Evolutionary conservation across 306 rosid genomes (phyloP).

Genomic region (Datisca glomerata): DNA sequence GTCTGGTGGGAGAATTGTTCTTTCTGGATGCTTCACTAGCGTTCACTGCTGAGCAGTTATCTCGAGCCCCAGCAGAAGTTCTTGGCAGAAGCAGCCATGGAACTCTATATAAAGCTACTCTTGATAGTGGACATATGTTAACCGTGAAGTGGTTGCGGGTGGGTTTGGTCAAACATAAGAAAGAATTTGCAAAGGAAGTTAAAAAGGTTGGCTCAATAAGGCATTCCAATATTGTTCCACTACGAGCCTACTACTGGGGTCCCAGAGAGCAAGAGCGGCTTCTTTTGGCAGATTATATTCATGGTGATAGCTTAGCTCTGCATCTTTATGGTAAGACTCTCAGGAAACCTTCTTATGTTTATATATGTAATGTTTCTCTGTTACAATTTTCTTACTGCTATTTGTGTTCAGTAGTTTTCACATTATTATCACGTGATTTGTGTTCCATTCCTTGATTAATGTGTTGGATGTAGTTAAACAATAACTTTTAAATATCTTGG

Average conservation of each 20-base stretch:
- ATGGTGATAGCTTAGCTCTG: constrained; percentile 88
- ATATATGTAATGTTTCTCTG: neutral
- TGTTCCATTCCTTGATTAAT: too few relatives aligned
- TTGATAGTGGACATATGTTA: constrained; percentile 83
- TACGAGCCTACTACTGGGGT: constrained; percentile 94
- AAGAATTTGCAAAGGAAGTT: constrained; percentile 93
- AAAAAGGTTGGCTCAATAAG: constrained; percentile 83
- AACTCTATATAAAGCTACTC: constrained; percentile 91
- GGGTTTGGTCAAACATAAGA: constrained; percentile 88
- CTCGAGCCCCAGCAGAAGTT: constrained; percentile 98
- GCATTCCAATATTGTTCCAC: constrained; percentile 74
- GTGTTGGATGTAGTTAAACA: too few relatives aligned
- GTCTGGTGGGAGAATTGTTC: constrained; percentile 81
- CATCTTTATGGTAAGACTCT: constrained; percentile 81
- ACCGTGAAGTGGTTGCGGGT: constrained; percentile 96
- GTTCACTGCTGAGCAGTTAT: constrained; percentile 89
- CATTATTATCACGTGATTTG: too few relatives aligned
- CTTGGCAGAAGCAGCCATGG: constrained; percentile 99
- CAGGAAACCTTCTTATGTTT: constrained; percentile 1
- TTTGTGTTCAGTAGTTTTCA: too few relatives aligned
- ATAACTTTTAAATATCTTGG: too few relatives aligned
- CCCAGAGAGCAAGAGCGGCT: constrained; percentile 99
- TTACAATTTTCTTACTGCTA: too few relatives aligned
- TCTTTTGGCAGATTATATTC: constrained; percentile 78
- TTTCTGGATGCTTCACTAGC: constrained; percentile 74